These are phyloP conservation scores for Mucor sp. DNA, from an alignment of 371 early-diverging fungal species.

Conservation along the genomic window DNA sequence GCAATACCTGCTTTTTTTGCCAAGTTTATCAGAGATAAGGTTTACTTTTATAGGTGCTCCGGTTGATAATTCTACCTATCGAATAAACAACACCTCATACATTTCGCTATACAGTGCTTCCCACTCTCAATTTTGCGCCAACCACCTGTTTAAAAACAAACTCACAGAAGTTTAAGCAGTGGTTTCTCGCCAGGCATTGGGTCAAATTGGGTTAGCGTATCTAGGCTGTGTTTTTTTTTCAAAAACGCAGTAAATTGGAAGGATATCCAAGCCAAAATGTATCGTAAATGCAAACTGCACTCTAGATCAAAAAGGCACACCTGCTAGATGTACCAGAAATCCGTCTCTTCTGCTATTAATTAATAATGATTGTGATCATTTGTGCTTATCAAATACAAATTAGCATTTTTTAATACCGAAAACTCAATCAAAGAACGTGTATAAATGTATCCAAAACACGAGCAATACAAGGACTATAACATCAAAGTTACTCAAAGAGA, in stretches of 20 bases:
- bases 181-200: too few relatives aligned
- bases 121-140: too few relatives aligned
- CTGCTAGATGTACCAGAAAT: neutral
- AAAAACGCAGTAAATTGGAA: too few relatives aligned
- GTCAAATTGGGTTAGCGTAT: too few relatives aligned
- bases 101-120: too few relatives aligned
- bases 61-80: constrained; percentile 20
- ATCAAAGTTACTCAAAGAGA: neutral
- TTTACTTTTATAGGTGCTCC: neutral
- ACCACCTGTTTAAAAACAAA: too few relatives aligned
- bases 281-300: too few relatives aligned
- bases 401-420: constrained; percentile 1
- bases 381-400: neutral
- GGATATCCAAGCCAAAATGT: too few relatives aligned
- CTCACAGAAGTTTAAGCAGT: too few relatives aligned
- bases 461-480: neutral
- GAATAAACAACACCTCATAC: neutral
- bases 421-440: neutral
- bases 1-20: neutral
- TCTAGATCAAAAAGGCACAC: neutral
- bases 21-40: neutral
- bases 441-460: neutral
- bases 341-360: neutral
- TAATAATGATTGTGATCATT: neutral
- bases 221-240: too few relatives aligned